Percentiles rank a stretch among this genome's conserved stretches.
Evolutionary conservation across 257 asterid genomes (phyloP).

Genomic region (Forsythia suspensa): DNA sequence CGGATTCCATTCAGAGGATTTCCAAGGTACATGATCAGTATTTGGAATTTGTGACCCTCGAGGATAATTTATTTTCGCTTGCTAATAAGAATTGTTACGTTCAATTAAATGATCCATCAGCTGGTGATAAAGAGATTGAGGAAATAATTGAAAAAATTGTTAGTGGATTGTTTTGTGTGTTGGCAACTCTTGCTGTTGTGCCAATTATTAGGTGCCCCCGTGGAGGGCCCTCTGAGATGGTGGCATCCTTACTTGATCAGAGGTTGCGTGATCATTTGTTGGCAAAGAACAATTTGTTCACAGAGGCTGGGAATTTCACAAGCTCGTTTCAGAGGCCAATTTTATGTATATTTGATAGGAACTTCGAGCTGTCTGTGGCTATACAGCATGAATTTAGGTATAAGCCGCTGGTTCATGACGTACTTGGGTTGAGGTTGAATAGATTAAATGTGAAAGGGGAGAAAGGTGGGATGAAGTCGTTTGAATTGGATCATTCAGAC

Average conservation of each 20-base stretch:
- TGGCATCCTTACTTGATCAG: conserved; percentile 87
- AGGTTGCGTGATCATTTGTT: conserved; percentile 85
- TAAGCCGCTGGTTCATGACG: conserved; percentile 93
- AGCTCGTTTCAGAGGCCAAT: conserved; percentile 93
- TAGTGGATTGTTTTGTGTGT: conserved; percentile 81
- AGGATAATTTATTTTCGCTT: conserved; percentile 82
- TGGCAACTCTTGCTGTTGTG: conserved; percentile 96
- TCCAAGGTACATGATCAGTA: conserved; percentile 96
- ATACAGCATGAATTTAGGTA: conserved; percentile 96
- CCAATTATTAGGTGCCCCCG: conserved; percentile 93
- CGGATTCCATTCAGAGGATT: conserved; percentile 83
- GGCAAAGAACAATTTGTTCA: conserved; percentile 82
- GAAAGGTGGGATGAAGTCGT: conserved; percentile 84
- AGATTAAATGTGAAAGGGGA: conserved; percentile 85
- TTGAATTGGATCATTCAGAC: conserved; percentile 71
- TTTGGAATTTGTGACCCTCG: conserved; percentile 86
- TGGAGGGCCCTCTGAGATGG: conserved; percentile 99
- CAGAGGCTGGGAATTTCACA: conserved; percentile 73
- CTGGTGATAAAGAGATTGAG: conserved; percentile 88
- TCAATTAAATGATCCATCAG: conserved; percentile 94
- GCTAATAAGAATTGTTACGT: conserved; percentile 85
- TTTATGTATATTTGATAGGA: conserved; percentile 87
- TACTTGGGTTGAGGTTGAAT: conserved; percentile 90
- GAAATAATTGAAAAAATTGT: conserved; percentile 79
- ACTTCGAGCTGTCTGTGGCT: conserved; percentile 86